Evolutionary conservation across 306 rosid genomes (phyloP).

Genomic region (Cucumis hystrix): DNA sequence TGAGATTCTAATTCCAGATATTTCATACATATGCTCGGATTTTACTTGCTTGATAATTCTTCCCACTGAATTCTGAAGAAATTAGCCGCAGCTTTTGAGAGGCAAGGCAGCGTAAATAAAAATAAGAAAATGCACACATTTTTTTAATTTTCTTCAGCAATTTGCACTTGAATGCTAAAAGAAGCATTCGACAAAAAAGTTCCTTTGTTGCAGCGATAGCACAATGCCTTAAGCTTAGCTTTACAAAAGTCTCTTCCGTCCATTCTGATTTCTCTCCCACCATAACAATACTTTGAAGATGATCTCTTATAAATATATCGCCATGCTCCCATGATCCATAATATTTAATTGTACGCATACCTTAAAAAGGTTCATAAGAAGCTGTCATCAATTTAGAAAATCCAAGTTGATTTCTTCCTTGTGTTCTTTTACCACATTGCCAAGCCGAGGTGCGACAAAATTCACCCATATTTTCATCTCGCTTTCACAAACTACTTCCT

Average conservation of each 20-base stretch:
- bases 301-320: neutral
- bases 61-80: neutral
- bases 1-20: constrained; percentile 71
- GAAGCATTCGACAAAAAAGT: neutral
- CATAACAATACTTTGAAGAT: neutral
- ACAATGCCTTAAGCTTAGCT: neutral
- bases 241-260: neutral
- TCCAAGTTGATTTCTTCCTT: neutral
- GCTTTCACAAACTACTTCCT: neutral
- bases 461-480: neutral
- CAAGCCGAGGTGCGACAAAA: neutral
- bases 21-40: constrained; percentile 35
- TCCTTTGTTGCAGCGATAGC: neutral
- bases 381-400: neutral
- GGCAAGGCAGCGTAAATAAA: neutral
- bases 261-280: neutral
- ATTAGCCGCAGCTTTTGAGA: neutral
- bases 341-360: neutral
- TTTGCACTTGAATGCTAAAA: too few relatives aligned
- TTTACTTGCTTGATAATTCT: neutral
- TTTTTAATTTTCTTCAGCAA: neutral
- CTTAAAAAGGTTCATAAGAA: constrained; percentile 1
- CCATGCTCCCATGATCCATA: neutral
- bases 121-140: neutral
- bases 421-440: neutral